Conservation (phyloP, 805 yeast species). For the Teunomyces pallodes region DNA sequence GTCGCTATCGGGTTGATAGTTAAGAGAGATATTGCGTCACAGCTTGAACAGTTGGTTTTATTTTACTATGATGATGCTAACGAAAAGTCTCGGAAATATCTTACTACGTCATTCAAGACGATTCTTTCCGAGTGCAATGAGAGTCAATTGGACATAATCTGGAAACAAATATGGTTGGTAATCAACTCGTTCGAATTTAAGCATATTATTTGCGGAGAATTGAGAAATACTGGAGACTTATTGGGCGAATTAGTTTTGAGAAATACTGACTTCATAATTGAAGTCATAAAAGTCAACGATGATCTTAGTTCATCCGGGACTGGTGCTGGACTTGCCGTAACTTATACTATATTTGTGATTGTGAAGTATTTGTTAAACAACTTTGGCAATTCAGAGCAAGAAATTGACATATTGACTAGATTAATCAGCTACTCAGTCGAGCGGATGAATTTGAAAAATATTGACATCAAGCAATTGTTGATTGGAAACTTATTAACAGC, state of each 20-base stretch:
- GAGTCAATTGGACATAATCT: slow-evolving; percentile 21
- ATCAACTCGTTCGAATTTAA: slow-evolving; percentile 15
- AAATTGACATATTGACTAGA: slow-evolving; percentile 11
- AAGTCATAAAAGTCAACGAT: slow-evolving; percentile 12
- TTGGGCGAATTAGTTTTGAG: slow-evolving; percentile 25
- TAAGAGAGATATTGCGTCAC: slow-evolving; percentile 3
- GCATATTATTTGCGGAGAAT: slow-evolving; percentile 19
- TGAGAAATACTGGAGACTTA: slow-evolving; percentile 36
- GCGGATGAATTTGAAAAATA: slow-evolving; percentile 30
- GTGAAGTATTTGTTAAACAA: slow-evolving; percentile 29
- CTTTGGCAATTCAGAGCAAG: slow-evolving; percentile 9
- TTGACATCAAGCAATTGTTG: slow-evolving; percentile 60
- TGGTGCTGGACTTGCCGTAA: slow-evolving; percentile 8
- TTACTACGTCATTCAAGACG: slow-evolving; percentile 19
- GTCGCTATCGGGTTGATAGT: slow-evolving; percentile 9
- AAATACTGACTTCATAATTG: slow-evolving; percentile 11
- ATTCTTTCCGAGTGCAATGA: slow-evolving; percentile 10
- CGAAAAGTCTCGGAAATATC: slow-evolving; percentile 5
- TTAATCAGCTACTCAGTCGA: slow-evolving; percentile 16
- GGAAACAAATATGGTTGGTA: slow-evolving; percentile 21
- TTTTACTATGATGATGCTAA: slow-evolving; percentile 5
- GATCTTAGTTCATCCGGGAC: background rate
- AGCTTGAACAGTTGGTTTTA: slow-evolving; percentile 5
- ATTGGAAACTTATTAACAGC: slow-evolving; percentile 58
- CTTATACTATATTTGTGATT: slow-evolving; percentile 33